phyloP scores from a whole-genome alignment of 1,284 basidiomycete species.

The Ceratobasidium sp. region DNA sequence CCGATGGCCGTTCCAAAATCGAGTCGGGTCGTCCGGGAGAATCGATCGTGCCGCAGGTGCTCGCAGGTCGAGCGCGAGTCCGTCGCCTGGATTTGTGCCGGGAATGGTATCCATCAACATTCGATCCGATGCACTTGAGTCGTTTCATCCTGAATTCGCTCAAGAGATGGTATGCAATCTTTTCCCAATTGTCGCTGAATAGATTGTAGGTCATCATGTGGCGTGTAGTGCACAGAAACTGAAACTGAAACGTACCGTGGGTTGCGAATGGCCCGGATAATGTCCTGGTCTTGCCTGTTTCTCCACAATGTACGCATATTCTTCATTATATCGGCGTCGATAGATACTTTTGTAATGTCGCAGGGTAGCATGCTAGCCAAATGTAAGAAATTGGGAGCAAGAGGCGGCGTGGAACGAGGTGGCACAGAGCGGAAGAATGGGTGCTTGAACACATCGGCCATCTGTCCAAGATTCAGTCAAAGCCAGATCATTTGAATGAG shows the following conservation, averaged over 20 bases:
- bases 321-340: conserved; percentile 89
- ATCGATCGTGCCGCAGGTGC: not conserved
- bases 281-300: conserved; percentile 71
- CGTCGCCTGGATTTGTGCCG: not conserved
- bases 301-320: conserved; percentile 94
- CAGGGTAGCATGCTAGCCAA: conserved; percentile 70
- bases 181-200: conserved; percentile 82
- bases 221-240: not conserved
- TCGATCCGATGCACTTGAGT: conserved; percentile 53
- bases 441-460: conserved; percentile 84
- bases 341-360: conserved; percentile 53
- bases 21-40: conserved; percentile 6
- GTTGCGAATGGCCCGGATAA: conserved; percentile 67
- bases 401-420: conserved; percentile 57
- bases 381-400: conserved; percentile 66
- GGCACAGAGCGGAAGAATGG: conserved; percentile 84
- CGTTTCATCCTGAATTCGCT: conserved; percentile 76
- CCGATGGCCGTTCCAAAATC: conserved; percentile 29
- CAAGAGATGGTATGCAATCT: conserved; percentile 88
- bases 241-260: conserved; percentile 47
- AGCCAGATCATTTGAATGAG: conserved; percentile 8
- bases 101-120: not conserved
- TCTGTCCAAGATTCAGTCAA: conserved; percentile 49
- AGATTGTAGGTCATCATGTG: conserved; percentile 44
- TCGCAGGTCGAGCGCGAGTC: not conserved